Percentiles rank a stretch among this genome's conserved stretches.
These are phyloP conservation scores for Dillenia turbinata DNA, from an alignment of 164 flowering plant genomes.

Conservation along the genomic window DNA sequence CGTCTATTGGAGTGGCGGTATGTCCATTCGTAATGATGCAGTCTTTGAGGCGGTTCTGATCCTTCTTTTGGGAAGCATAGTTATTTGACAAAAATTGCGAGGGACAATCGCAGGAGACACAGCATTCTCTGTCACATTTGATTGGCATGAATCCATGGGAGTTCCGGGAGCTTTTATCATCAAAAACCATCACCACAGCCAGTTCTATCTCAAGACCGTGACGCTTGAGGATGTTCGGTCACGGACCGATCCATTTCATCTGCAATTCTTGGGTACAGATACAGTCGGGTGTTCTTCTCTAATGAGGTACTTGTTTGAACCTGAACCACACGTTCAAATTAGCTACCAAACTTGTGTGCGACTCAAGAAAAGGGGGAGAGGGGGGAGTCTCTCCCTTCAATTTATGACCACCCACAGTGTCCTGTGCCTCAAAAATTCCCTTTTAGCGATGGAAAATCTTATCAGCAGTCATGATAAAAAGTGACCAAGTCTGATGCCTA, in stretches of 20 bases:
- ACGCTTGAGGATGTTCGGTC: slow-evolving; percentile 55
- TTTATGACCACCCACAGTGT: too few relatives aligned
- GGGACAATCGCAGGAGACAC: slow-evolving; percentile 40
- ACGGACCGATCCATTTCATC: slow-evolving; percentile 52
- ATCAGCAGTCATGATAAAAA: too few relatives aligned
- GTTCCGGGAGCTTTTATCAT: slow-evolving; percentile 73
- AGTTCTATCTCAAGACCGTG: slow-evolving; percentile 63
- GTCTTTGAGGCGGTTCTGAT: too few relatives aligned
- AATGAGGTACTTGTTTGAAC: slow-evolving; percentile 49
- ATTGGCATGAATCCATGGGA: slow-evolving; percentile 65
- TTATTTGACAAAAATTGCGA: slow-evolving; percentile 29
- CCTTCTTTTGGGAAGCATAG: too few relatives aligned
- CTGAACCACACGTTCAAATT: slow-evolving; percentile 19
- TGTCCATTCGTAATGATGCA: too few relatives aligned
- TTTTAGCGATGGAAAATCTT: too few relatives aligned
- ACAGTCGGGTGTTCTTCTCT: slow-evolving; percentile 58
- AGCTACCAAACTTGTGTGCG: too few relatives aligned
- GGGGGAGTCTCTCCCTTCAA: too few relatives aligned
- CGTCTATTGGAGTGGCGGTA: too few relatives aligned
- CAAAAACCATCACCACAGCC: slow-evolving; percentile 58
- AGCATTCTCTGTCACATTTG: slow-evolving; percentile 37
- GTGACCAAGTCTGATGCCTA: too few relatives aligned
- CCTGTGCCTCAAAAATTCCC: too few relatives aligned
- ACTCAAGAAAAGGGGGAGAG: too few relatives aligned
- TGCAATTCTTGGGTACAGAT: slow-evolving; percentile 87